Conservation (phyloP, 495 filamentous ascomycete species). For the Penicilliopsis zonata region DNA sequence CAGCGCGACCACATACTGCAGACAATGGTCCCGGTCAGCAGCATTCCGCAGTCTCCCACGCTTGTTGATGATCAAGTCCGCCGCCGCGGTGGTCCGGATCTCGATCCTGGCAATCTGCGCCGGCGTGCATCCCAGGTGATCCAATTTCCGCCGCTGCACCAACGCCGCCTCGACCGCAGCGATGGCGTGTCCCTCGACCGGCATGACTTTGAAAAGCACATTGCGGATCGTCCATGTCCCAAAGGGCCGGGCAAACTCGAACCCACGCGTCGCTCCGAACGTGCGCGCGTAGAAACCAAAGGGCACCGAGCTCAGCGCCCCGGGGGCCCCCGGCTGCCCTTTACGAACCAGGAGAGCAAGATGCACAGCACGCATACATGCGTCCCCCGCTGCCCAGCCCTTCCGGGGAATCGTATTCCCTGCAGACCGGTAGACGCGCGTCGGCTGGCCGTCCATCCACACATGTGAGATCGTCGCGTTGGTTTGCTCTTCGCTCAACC, state of each 20-base stretch:
- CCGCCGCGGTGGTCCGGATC: slow-evolving; percentile 23
- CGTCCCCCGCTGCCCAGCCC: slow-evolving; percentile 36
- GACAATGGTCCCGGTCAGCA: slow-evolving; percentile 36
- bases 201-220: slow-evolving; percentile 26
- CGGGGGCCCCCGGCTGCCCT: slow-evolving; percentile 24
- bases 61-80: slow-evolving; percentile 30
- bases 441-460: slow-evolving; percentile 27
- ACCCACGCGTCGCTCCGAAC: slow-evolving; percentile 11
- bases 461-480: slow-evolving; percentile 24
- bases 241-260: slow-evolving; percentile 17
- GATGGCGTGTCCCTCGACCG: slow-evolving; percentile 27
- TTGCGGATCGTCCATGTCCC: slow-evolving; percentile 22
- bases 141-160: slow-evolving; percentile 7
- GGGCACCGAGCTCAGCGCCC: slow-evolving; percentile 15
- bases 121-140: slow-evolving; percentile 2
- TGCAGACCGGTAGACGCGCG: slow-evolving; percentile 19
- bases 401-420: slow-evolving; percentile 29
- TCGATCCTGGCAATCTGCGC: slow-evolving; percentile 15
- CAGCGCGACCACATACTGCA: slow-evolving; percentile 30
- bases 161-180: slow-evolving; percentile 26
- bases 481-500: slow-evolving; percentile 16
- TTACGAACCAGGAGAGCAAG: slow-evolving; percentile 17
- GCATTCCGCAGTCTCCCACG: slow-evolving; percentile 20
- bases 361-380: slow-evolving; percentile 31
- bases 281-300: slow-evolving; percentile 28